Evolutionary conservation across 1,284 basidiomycete species (phyloP), one percentile per base, ranked within the genome.

Genomic region (Cystobasidium slooffiae): DNA sequence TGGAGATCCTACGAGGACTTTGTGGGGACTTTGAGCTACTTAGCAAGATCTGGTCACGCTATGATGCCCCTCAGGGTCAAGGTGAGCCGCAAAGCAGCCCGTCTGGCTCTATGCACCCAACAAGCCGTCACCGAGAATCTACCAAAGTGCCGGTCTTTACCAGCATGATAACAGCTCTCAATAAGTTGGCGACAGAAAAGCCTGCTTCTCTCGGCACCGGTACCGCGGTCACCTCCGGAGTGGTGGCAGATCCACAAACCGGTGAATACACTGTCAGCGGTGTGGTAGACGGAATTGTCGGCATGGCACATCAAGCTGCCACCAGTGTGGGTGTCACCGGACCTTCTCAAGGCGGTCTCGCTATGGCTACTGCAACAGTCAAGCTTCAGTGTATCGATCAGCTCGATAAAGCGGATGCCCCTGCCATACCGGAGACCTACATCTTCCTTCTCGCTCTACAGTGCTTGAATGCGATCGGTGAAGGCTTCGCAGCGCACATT

Each of bases 321-420:
- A 88, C 92, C 1, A 88, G 87, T 1, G 78, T 79, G 5, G 89
- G 88, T 10, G 88, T 91, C 12, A 88, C 88, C 14, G 89, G 89
- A 1, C 75, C 61, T 9, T 89, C 89, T 85, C 89, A 90, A 76
- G 88, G 87, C 0, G 83, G 86, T 0, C 88, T 95, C 77, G 92
- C 90, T 70, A 80, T 88, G 18, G 88, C 89, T 70, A 85, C 85
- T 0, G 91, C 90, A 2, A 85, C 88, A 0, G 91, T 94, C 89
- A 94, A 93, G 81, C 82, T 94, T 43, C 91, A 92, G 81, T 92
- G 92, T 80, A 96, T 97, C 78, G 94, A 97, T 80, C 94, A 97
- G 81, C 88, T 96, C 18, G 94, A 97, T 84, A 97, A 99, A 83
- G 90, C 93, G 0, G 97, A 99, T 79, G 89, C 95, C 0, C 97